A percentile compares a stretch with the other conserved stretches of the same genome.
Evolutionary conservation across 129 eudicot genomes (phyloP).

Genomic region (Pseudognaphalium luteoalbum): DNA sequence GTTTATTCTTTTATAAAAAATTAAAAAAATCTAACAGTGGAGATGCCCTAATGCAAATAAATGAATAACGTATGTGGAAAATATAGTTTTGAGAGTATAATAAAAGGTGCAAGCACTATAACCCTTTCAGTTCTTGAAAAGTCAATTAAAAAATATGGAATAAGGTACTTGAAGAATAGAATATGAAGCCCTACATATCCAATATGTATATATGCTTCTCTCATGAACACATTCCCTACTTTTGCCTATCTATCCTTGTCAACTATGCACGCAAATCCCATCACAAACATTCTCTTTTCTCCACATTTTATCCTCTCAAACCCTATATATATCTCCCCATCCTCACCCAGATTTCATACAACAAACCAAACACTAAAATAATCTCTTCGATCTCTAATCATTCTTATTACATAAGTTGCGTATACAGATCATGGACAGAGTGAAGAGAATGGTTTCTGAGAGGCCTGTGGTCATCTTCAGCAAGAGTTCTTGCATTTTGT

Average conservation of each 20-base stretch:
- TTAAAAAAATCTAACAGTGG: too few species aligned
- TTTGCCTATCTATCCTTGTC: not conserved
- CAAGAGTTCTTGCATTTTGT: constrained; percentile 62
- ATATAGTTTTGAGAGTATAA: not conserved
- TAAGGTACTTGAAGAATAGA: constrained; percentile 11
- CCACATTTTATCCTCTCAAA: constrained; percentile 22
- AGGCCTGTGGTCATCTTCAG: constrained; percentile 81
- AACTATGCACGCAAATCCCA: not conserved
- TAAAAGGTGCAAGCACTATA: not conserved
- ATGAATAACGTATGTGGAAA: not conserved
- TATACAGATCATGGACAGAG: constrained; percentile 44
- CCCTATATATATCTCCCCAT: constrained; percentile 15
- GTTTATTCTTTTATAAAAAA: too few species aligned
- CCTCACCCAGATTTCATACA: not conserved
- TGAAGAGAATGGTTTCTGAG: constrained; percentile 55
- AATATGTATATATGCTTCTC: constrained; percentile 19
- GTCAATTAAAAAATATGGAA: constrained; percentile 7
- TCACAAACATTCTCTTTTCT: constrained; percentile 20
- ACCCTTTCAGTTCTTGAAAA: constrained; percentile 4
- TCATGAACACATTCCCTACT: constrained; percentile 12
- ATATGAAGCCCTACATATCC: constrained; percentile 10
- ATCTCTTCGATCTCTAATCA: not conserved
- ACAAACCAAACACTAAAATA: not conserved
- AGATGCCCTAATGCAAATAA: not conserved
- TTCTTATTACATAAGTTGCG: not conserved